Evolutionary conservation across 2,329 filamentous ascomycete species (phyloP).

Genomic region (Fusarium sp.): DNA sequence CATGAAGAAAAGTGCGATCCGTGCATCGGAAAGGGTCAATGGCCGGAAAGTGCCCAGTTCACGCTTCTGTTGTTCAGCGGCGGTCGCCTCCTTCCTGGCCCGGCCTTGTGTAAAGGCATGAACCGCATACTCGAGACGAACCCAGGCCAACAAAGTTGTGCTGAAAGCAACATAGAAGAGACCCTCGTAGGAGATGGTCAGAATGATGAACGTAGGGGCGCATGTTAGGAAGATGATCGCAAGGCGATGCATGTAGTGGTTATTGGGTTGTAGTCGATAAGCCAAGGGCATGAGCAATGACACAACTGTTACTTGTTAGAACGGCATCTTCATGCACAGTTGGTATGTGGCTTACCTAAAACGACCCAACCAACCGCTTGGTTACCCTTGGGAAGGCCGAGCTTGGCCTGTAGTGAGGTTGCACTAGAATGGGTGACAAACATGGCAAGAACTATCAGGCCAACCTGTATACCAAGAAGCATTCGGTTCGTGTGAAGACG

Average conservation of each 20-base stretch:
- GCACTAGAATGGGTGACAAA: conserved; percentile 88
- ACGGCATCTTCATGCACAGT: neutral
- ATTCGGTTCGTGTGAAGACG: conserved; percentile 64
- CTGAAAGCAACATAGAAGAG: conserved; percentile 95
- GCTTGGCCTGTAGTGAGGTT: conserved; percentile 85
- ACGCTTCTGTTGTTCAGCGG: conserved; percentile 24
- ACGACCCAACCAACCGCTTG: conserved; percentile 88
- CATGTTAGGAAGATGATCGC: conserved; percentile 92
- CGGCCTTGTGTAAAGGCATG: conserved; percentile 46
- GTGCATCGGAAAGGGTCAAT: conserved; percentile 83
- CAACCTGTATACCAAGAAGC: conserved; percentile 78
- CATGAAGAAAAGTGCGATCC: conserved; percentile 94
- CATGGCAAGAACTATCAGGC: conserved; percentile 83
- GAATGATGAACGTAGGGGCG: conserved; percentile 91
- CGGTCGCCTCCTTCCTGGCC: conserved; percentile 33
- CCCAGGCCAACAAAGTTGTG: conserved; percentile 85
- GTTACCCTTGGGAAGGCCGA: conserved; percentile 87
- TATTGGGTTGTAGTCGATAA: conserved; percentile 84
- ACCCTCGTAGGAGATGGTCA: conserved; percentile 97
- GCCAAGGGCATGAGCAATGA: conserved; percentile 84
- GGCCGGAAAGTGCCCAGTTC: conserved; percentile 64
- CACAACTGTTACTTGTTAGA: conserved; percentile 62
- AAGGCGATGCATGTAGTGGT: conserved; percentile 89
- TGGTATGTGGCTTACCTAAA: conserved; percentile 65
- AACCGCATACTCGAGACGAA: conserved; percentile 87